Base-by-base conservation (phyloP, 805 yeast genomes). In the Starmerella tilneyi region DNA sequence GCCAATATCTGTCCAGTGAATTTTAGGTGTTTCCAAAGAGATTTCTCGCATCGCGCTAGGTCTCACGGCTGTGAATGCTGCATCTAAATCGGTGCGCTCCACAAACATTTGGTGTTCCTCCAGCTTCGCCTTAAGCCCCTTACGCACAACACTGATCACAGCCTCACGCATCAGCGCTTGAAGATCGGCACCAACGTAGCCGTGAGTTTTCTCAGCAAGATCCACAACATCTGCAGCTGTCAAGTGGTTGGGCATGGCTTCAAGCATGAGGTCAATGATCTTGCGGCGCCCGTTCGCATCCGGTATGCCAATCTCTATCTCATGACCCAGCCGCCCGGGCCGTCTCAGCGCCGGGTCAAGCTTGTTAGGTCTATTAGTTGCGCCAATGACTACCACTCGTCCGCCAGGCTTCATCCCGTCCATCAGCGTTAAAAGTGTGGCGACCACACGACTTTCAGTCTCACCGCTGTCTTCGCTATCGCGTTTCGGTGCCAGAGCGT, bases 401-500 rank as follows among this genome's bases (percentile, higher is more conserved):
- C 97, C 97, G 60, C 96, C 76, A 53, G 85, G 85, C 59, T 86
- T 96, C 97, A 92, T 92, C 55, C 98, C 98, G 63, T 92, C 98
- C 98, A 92, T 92, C 40, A 92, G 66, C 0, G 94, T 84, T 45
- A 84, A 66, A 31, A 92, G 61, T 0, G 96, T 86, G 0, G 96
- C 92, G 21, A 89, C 94, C 2, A 92, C 86, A 50, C 98, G 66
- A 35, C 83, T 75, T 59, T 92, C 97, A 0, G 86, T 82, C 59
- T 89, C 96, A 0, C 94, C 92, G 2, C 86, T 70, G 46, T 85
- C 96, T 56, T 88, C 96, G 48, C 76, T 74, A 41, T 77, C 79
- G 45, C 96, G 68, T 52, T 74, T 77, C 4, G 98, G 98, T 0
- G 85, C 94, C 30, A 92, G 62, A 0, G 96, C 84, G 61, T 92